Percentiles rank a stretch among this genome's conserved stretches.
These are phyloP conservation scores for Fusarium agapanthi DNA, from an alignment of 2,329 filamentous ascomycete species.

Conservation along the genomic window DNA sequence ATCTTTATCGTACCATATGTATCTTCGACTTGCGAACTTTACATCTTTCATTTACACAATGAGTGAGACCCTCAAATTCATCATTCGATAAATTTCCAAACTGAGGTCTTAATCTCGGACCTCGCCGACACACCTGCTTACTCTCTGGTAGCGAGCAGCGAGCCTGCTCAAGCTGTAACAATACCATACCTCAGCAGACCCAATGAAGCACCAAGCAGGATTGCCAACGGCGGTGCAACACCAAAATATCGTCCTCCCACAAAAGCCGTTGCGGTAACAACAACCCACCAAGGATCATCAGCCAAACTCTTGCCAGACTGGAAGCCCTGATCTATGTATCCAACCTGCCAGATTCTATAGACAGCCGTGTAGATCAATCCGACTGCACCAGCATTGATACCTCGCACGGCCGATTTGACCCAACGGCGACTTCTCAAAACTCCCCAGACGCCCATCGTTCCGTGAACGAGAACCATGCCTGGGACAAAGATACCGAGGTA, in stretches of 20 bases:
- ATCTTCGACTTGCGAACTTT: not conserved
- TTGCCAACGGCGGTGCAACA: not conserved
- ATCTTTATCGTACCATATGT: not conserved
- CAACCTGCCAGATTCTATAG: constrained; percentile 70
- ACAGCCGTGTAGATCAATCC: constrained; percentile 72
- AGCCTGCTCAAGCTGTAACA: not conserved
- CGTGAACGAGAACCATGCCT: constrained; percentile 58
- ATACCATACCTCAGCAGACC: constrained; percentile 6
- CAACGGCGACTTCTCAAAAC: constrained; percentile 55
- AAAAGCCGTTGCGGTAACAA: constrained; percentile 58
- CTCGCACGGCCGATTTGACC: constrained; percentile 60
- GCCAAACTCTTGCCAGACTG: constrained; percentile 61
- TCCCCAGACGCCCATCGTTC: constrained; percentile 65
- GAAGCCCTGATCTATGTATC: constrained; percentile 61
- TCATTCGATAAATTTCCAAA: not conserved
- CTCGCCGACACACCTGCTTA: rapidly evolving
- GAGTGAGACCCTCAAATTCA: not conserved
- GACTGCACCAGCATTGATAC: constrained; percentile 68
- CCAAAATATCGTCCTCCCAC: constrained; percentile 4
- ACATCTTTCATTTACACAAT: no score
- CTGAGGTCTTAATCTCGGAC: rapidly evolving
- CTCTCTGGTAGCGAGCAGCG: rapidly evolving
- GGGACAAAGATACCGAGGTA: constrained; percentile 63
- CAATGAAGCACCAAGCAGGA: constrained; percentile 6
- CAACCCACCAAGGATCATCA: constrained; percentile 70